Evolutionary conservation across 345 rosid species (phyloP).

Genomic region (Murraya paniculata): DNA sequence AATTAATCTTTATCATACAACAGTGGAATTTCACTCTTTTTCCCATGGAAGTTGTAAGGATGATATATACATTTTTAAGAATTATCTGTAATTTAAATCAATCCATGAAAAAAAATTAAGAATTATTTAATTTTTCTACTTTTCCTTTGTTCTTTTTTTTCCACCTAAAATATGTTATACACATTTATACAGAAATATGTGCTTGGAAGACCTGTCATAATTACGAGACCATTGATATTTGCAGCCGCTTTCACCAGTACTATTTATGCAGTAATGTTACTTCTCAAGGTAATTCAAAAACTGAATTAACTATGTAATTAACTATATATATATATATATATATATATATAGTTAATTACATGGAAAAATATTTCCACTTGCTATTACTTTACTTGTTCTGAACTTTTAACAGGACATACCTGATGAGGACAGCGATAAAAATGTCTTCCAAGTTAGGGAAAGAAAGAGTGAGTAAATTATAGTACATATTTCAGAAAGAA

Average conservation of each 20-base stretch:
- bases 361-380: too few species aligned
- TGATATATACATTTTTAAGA: too few species aligned
- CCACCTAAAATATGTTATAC: too few species aligned
- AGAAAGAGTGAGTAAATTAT: conserved; percentile 22
- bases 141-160: too few species aligned
- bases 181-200: conserved; percentile 28
- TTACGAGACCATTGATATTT: conserved; percentile 29
- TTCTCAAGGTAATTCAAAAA: conserved; percentile 26
- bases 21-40: too few species aligned
- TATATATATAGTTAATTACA: too few species aligned
- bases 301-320: too few species aligned
- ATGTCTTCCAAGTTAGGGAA: conserved; percentile 24
- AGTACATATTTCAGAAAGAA: neutral
- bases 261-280: conserved; percentile 28
- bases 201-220: conserved; percentile 26
- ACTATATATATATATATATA: neutral
- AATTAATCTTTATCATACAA: too few species aligned
- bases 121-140: too few species aligned
- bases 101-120: too few species aligned
- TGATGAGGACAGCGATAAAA: conserved; percentile 33
- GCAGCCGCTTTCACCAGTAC: conserved; percentile 32
- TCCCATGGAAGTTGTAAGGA: too few species aligned
- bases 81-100: too few species aligned
- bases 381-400: neutral
- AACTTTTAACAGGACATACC: conserved; percentile 31